These are phyloP conservation scores for Aspergillus avenaceus DNA, from an alignment of 495 filamentous ascomycete genomes.

Conservation along the genomic window DNA sequence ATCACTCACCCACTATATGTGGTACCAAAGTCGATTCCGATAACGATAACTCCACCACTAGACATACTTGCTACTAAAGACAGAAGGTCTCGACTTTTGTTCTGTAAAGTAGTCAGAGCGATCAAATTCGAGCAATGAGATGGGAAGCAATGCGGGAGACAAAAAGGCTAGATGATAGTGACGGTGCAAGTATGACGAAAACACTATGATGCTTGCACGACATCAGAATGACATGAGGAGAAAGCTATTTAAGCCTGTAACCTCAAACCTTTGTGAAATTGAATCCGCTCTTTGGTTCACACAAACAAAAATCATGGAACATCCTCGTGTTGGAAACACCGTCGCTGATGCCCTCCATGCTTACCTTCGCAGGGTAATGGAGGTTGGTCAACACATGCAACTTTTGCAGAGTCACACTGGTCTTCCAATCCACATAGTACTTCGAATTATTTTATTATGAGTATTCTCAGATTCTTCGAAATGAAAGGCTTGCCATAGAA, in stretches of 20 bases:
- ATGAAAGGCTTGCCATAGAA: background rate
- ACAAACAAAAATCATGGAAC: background rate
- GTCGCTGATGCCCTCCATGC: background rate
- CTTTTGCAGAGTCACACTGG: background rate
- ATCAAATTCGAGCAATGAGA: background rate
- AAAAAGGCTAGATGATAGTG: background rate
- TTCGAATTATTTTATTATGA: too few species aligned
- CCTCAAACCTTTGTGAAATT: too few species aligned
- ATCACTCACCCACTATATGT: slow-evolving; percentile 31
- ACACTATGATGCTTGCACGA: too few species aligned
- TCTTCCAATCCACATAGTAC: too few species aligned
- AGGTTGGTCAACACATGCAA: background rate
- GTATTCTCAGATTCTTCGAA: background rate
- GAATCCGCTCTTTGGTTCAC: too few species aligned
- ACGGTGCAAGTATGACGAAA: background rate
- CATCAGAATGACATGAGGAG: background rate
- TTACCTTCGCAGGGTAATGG: background rate
- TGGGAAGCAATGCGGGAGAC: background rate
- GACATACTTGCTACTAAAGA: background rate
- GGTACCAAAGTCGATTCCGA: slow-evolving; percentile 48
- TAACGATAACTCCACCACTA: slow-evolving; percentile 10
- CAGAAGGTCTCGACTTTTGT: too few species aligned
- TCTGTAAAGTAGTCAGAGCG: background rate
- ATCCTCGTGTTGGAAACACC: background rate
- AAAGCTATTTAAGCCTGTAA: too few species aligned